Percentiles rank a stretch among this genome's conserved stretches.
These are phyloP conservation scores for Clausena lansium DNA, from an alignment of 345 rosid species.

Conservation along the genomic window DNA sequence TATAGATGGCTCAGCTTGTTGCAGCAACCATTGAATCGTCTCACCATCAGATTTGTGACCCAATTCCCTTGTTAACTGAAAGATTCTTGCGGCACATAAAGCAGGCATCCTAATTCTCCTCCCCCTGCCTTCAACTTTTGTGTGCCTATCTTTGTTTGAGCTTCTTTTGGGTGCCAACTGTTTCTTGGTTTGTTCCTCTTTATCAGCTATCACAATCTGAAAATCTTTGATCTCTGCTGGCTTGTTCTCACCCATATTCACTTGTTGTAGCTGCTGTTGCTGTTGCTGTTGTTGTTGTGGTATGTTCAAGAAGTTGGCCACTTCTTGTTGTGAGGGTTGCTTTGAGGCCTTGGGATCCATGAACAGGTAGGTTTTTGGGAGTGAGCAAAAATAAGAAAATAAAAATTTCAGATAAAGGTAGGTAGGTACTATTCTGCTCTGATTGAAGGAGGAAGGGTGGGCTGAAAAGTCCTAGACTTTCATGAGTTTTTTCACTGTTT, in stretches of 20 bases:
- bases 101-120: conserved; percentile 98
- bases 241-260: conserved; percentile 44
- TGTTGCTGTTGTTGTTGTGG: conserved; percentile 33
- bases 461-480: conserved; percentile 57
- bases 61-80: conserved; percentile 92
- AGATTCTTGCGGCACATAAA: conserved; percentile 93
- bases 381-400: conserved; percentile 28
- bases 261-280: conserved; percentile 23
- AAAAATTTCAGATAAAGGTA: not conserved
- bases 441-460: conserved; percentile 51
- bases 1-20: conserved; percentile 93
- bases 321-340: conserved; percentile 38
- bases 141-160: conserved; percentile 95
- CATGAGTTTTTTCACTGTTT: conserved; percentile 53
- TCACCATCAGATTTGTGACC: conserved; percentile 98
- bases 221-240: conserved; percentile 70
- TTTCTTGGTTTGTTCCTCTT: conserved; percentile 50
- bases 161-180: conserved; percentile 79
- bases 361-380: conserved; percentile 19
- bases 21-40: conserved; percentile 93
- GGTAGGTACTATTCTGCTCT: conserved; percentile 13
- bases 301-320: conserved; percentile 62
- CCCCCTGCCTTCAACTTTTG: conserved; percentile 94
- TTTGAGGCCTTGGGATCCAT: conserved; percentile 72
- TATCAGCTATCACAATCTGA: conserved; percentile 69